Evolutionary conservation across 2,329 filamentous ascomycete species (phyloP).

Genomic region (Lachnellula cervina): DNA sequence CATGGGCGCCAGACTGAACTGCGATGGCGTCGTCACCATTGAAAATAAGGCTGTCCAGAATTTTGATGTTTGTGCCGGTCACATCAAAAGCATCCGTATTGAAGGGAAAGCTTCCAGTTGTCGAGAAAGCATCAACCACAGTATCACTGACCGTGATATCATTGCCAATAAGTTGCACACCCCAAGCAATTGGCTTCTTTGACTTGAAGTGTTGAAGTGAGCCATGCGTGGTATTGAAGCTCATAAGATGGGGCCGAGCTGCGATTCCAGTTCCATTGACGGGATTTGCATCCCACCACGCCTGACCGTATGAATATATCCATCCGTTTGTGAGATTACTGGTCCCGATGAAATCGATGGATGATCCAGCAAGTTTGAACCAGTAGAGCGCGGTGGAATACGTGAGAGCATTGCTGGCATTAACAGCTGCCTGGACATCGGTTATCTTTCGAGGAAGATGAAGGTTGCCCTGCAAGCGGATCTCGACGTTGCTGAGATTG

Average conservation of each 20-base stretch:
- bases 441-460: constrained; percentile 39
- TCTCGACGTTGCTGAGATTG: constrained; percentile 39
- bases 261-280: constrained; percentile 35
- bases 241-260: constrained; percentile 38
- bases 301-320: constrained; percentile 42
- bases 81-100: constrained; percentile 33
- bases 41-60: constrained; percentile 32
- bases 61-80: constrained; percentile 29
- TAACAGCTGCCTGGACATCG: constrained; percentile 34
- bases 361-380: constrained; percentile 35
- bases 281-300: constrained; percentile 42
- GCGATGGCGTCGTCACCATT: constrained; percentile 43
- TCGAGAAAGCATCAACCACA: constrained; percentile 31
- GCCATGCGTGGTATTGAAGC: constrained; percentile 34
- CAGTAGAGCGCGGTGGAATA: constrained; percentile 32
- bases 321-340: constrained; percentile 36
- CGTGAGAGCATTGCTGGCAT: constrained; percentile 28
- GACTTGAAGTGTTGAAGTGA: constrained; percentile 38
- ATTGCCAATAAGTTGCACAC: constrained; percentile 35
- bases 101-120: constrained; percentile 8
- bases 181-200: constrained; percentile 41
- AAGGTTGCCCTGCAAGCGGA: constrained; percentile 39
- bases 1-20: constrained; percentile 34
- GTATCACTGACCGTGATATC: constrained; percentile 38
- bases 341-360: constrained; percentile 33